Base-by-base conservation (phyloP, 148 eudicot genomes). In the Rhododendron mucronatum region DNA sequence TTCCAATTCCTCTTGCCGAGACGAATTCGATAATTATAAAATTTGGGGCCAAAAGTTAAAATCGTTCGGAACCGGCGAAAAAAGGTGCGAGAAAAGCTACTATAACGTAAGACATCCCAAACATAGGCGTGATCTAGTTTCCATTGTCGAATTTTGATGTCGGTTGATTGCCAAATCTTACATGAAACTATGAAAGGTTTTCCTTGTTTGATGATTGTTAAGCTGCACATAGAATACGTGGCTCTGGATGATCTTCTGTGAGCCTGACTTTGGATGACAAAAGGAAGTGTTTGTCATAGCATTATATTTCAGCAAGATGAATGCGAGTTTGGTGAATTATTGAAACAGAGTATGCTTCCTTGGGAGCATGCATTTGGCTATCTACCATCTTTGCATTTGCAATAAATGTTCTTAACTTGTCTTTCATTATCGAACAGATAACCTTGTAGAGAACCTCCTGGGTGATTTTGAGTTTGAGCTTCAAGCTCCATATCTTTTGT, bases 401-500 rank as follows among this genome's bases (percentile, higher is more conserved):
- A 51, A 48, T 65, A 30, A 83, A 53, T 69, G 50, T 39, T 82
- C 35, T 7, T 86, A 74, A 73, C 44, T 51, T 77, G 7, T 83
- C 55, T 30, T 67, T 83, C 21, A 53, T 12, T 63, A 55, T 76
- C 14, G n/a, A 84, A 78, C 96, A 96, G 99, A 96, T 73, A 96
- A 96, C 78, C 94, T 93, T 26, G 95, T 96, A 80, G 99, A 96
- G 93, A 92, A 95, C 91, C 95, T 96, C 87, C 86, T 93, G 87
- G 98, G 93, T 71, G 98, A 93, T 91, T 96, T 96, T 84, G 99
- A 96, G 90, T 96, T 90, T 88, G 99, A 96, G 88, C 84, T 96
- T 75, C 99, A 95, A 90, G 90, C 88, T 78, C 99, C 99, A 47
- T 96, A 96, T 91, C 89, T 96, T 69, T 75, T 96, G 77, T 96